Conservation (phyloP, 441 rosid species). For the Jatropha podagrica region DNA sequence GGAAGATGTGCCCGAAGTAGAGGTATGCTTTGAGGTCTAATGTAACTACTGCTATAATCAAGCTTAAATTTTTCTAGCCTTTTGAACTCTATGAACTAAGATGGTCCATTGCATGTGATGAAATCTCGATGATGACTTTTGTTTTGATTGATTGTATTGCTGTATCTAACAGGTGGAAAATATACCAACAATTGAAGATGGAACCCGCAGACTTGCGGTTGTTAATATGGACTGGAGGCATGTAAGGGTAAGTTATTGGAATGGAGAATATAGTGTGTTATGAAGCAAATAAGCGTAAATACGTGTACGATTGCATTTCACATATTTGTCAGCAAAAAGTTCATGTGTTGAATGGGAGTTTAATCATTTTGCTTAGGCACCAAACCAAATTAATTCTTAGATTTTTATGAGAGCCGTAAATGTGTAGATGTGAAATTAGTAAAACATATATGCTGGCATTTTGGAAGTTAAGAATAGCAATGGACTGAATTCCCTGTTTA, state of each 20-base stretch:
- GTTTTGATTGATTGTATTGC: background rate
- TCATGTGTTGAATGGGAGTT: background rate
- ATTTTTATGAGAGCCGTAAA: background rate
- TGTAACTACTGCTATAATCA: background rate
- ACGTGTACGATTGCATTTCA: background rate
- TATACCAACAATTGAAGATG: conserved; percentile 55
- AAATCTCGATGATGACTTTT: background rate
- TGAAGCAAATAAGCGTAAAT: background rate
- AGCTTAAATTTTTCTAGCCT: background rate
- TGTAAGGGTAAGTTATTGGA: conserved; percentile 58
- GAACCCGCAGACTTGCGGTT: conserved; percentile 79
- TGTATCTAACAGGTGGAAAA: conserved; percentile 58
- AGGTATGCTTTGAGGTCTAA: conserved; percentile 31
- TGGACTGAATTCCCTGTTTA: background rate
- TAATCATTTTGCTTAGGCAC: background rate
- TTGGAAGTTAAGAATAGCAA: background rate
- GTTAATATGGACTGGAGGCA: conserved; percentile 94
- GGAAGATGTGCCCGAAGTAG: conserved; percentile 24
- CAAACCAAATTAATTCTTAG: background rate
- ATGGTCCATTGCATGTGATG: background rate
- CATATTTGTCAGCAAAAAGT: background rate
- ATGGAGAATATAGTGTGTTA: background rate
- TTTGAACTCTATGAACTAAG: background rate
- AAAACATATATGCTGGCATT: background rate
- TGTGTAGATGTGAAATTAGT: background rate